Evolutionary conservation across 345 rosid species (phyloP), one percentile per base, ranked within the genome.

Genomic region (Boechera divaricarpa): DNA sequence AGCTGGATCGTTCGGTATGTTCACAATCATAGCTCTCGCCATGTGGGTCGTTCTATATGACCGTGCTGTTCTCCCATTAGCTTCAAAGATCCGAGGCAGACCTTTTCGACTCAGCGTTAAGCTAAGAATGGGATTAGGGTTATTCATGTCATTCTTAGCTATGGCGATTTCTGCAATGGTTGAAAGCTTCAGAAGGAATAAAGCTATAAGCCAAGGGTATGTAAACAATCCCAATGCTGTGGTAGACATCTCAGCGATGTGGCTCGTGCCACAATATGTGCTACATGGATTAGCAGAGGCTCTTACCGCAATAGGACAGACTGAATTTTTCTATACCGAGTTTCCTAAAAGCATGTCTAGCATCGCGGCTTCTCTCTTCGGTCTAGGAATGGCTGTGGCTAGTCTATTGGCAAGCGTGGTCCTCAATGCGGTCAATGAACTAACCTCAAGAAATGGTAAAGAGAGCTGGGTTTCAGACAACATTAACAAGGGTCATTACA

Each of bases 261-360:
- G 98, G 93, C 86, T 90, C 0, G 81, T 86, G n/a, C 97, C 93
- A 33, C 89, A 86, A 29, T 81, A 82, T 72, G 77, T 82, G 55
- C 41, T 93, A 67, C 74, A 74, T n/a, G 98, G 97, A 15, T 59
- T 93, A 13, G 90, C 97, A 0, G 97, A 90, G 79, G 96, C 95
- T 3, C 83, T 93, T 15, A 82, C 75, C 15, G 89, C 87, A 0
- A 88, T 93, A 39, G 97, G 87, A 18, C 96, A 88, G 63, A 89
- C 89, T 0, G 97, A 91, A 75, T 91, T 93, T 73, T 93, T 77
- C 79, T 89, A 93, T 65, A 77, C 86, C 1, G 95, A 93, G 85
- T 79, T 93, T 75, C 98, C 98, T 1, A 88, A 87, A 73, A 82
- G 83, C 55, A 90, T 93, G 94, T 87, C 97, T 7, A 89, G 90